phyloP scores from a whole-genome alignment of 495 filamentous ascomycete genomes.

The Oleoguttula mirabilis region DNA sequence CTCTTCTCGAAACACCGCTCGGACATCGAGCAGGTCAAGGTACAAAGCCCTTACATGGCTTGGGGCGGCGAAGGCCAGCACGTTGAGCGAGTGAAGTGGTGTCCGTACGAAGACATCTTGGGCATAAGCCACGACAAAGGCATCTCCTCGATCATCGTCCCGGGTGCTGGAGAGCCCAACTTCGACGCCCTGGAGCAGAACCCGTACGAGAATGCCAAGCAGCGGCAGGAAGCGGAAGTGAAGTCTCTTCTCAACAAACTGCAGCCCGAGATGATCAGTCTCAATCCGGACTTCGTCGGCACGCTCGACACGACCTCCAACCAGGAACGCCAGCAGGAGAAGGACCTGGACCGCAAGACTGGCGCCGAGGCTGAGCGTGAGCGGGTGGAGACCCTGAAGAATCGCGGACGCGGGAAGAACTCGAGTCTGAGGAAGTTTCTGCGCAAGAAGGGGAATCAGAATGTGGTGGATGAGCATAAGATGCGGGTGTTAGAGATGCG shows the following conservation, averaged over 20 bases:
- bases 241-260: conserved; percentile 81
- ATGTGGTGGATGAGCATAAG: conserved; percentile 82
- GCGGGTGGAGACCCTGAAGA: conserved; percentile 53
- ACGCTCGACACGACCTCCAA: conserved; percentile 67
- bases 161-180: conserved; percentile 91
- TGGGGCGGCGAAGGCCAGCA: conserved; percentile 79
- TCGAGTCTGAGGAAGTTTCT: conserved; percentile 73
- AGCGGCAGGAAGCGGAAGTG: conserved; percentile 89
- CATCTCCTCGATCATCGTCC: conserved; percentile 78
- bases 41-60: conserved; percentile 80
- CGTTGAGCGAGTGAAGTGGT: conserved; percentile 77
- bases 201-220: conserved; percentile 90
- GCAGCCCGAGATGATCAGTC: conserved; percentile 90
- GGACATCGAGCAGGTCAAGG: conserved; percentile 52
- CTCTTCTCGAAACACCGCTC: conserved; percentile 56
- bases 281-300: conserved; percentile 83
- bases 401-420: conserved; percentile 81
- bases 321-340: conserved; percentile 57
- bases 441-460: conserved; percentile 77
- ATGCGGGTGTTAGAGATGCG: conserved; percentile 54
- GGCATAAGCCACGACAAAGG: conserved; percentile 75
- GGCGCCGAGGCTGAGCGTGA: conserved; percentile 33
- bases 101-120: conserved; percentile 86
- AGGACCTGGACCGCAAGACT: conserved; percentile 56
- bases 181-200: conserved; percentile 89